These are phyloP conservation scores for Anethum foeniculum DNA, from an alignment of 140 eudicot genomes.

Conservation along the genomic window DNA sequence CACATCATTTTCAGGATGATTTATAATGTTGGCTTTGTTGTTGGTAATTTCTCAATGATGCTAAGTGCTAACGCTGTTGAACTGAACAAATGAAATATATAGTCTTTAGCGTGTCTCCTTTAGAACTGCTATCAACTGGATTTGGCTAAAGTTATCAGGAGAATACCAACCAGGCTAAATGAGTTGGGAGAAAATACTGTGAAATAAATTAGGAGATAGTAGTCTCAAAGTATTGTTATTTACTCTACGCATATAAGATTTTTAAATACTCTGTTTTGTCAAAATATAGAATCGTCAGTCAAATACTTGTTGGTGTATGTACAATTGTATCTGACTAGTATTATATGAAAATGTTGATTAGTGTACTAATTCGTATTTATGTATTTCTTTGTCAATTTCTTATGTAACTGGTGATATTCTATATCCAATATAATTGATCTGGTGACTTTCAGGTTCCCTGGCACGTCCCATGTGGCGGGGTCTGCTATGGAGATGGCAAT, in stretches of 20 bases:
- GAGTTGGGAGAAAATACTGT: not conserved
- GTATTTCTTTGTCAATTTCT: not conserved
- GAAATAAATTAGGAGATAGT: not conserved
- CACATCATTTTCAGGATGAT: not conserved
- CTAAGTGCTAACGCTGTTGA: not conserved
- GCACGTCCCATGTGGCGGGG: slow-evolving; percentile 95
- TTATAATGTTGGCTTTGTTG: not conserved
- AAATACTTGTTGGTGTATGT: not conserved
- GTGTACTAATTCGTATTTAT: not conserved
- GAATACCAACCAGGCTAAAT: not conserved
- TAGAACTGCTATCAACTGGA: not conserved
- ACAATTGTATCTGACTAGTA: not conserved
- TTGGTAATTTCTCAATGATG: not conserved
- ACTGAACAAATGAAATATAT: not conserved
- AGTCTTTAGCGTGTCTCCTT: not conserved
- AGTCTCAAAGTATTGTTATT: not conserved
- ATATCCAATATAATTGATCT: slow-evolving; percentile 1
- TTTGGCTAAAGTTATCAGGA: not conserved
- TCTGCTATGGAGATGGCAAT: slow-evolving; percentile 95
- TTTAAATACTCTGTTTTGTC: not conserved
- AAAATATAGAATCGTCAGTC: not conserved
- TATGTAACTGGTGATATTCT: not conserved
- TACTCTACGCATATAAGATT: not conserved
- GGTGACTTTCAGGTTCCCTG: slow-evolving; percentile 68
- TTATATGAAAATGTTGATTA: not conserved